phyloP scores from a whole-genome alignment of 495 filamentous ascomycete genomes.

The Aspergillus leporis region DNA sequence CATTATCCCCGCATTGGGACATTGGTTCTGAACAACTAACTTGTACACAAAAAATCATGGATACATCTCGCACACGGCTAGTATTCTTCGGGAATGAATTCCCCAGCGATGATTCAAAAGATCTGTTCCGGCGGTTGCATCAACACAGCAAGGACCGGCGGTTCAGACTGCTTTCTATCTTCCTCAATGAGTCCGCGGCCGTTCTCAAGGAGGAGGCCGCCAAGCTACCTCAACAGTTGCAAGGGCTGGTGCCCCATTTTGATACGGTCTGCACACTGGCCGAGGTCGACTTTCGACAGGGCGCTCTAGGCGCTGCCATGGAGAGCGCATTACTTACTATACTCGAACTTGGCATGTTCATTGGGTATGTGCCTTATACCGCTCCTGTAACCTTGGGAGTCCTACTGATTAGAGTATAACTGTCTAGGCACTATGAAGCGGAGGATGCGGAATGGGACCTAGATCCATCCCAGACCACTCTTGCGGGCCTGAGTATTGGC shows the following conservation, averaged over 20 bases:
- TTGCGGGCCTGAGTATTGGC: constrained; percentile 42
- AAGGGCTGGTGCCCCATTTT: constrained; percentile 37
- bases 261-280: constrained; percentile 34
- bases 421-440: constrained; percentile 17
- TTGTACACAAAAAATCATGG: too few species aligned
- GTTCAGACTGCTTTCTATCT: constrained; percentile 32
- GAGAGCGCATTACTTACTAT: constrained; percentile 39
- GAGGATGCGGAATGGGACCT: constrained; percentile 27
- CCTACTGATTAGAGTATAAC: not conserved
- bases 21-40: too few species aligned
- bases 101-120: constrained; percentile 37
- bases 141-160: constrained; percentile 39
- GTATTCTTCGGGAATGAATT: constrained; percentile 47
- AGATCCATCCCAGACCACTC: constrained; percentile 21
- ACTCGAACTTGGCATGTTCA: constrained; percentile 36
- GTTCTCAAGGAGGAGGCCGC: constrained; percentile 38
- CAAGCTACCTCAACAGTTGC: constrained; percentile 24
- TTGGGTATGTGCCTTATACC: constrained; percentile 34
- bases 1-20: too few species aligned
- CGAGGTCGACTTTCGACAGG: constrained; percentile 32
- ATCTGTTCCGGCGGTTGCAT: constrained; percentile 42
- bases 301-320: constrained; percentile 35
- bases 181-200: constrained; percentile 36
- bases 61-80: constrained; percentile 10
- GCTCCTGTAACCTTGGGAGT: not conserved